A percentile compares a stretch with the other conserved stretches of the same genome.
Conservation (phyloP, 2,329 filamentous ascomycete species). For the Arthroderma sp. region DNA sequence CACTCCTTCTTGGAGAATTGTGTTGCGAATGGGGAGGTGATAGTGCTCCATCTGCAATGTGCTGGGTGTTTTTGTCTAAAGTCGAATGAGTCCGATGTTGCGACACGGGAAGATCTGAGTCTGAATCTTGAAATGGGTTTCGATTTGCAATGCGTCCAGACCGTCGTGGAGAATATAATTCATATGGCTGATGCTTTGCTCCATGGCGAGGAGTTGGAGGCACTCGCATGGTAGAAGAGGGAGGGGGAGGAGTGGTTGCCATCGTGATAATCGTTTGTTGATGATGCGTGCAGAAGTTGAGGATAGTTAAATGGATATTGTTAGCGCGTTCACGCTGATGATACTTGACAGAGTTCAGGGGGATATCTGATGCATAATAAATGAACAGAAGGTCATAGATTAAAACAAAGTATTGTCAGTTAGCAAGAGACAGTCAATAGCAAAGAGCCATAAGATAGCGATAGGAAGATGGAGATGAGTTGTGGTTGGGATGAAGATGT, state of each 20-base stretch:
- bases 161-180: slow-evolving; percentile 27
- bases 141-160: slow-evolving; percentile 29
- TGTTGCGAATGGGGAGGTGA: slow-evolving; percentile 20
- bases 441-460: too few species aligned
- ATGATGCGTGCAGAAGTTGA: too few species aligned
- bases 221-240: slow-evolving; percentile 24
- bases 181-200: slow-evolving; percentile 29
- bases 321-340: too few species aligned
- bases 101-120: slow-evolving; percentile 6
- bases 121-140: slow-evolving; percentile 14
- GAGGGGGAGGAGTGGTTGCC: slow-evolving; percentile 33
- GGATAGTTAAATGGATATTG: too few species aligned
- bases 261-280: slow-evolving; percentile 16
- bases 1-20: slow-evolving; percentile 17
- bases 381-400: too few species aligned
- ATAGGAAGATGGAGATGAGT: too few species aligned
- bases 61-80: slow-evolving; percentile 13
- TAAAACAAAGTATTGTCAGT: too few species aligned
- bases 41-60: slow-evolving; percentile 13
- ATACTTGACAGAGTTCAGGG: too few species aligned
- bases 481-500: too few species aligned
- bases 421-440: too few species aligned
- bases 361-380: too few species aligned
- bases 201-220: slow-evolving; percentile 35
- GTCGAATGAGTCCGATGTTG: slow-evolving; percentile 2